These are phyloP conservation scores for Scheffersomyces stambukii DNA, from an alignment of 1,139 yeast genomes.

Conservation along the genomic window DNA sequence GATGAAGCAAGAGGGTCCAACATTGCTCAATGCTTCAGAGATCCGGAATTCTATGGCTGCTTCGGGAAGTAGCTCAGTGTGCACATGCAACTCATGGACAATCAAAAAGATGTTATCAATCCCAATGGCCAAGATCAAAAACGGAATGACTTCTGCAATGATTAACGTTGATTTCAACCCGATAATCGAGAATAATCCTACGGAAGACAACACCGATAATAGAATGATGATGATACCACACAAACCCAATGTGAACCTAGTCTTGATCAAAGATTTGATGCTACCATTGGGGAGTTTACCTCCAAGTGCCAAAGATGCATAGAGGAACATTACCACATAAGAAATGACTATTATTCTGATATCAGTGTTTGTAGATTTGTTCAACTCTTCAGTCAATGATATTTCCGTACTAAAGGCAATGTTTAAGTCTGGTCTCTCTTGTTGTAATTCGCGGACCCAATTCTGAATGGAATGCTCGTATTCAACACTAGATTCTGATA, in stretches of 20 bases:
- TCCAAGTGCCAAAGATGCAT: conserved; percentile 82
- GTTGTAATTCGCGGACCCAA: conserved; percentile 50
- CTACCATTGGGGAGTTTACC: conserved; percentile 38
- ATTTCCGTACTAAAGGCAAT: conserved; percentile 77
- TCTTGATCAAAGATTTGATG: conserved; percentile 39
- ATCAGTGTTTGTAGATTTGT: conserved; percentile 79
- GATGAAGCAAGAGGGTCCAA: conserved; percentile 84
- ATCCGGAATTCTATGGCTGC: conserved; percentile 47
- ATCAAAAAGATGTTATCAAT: conserved; percentile 89
- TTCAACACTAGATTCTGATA: conserved; percentile 39
- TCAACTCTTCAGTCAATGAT: conserved; percentile 79
- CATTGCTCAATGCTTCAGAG: conserved; percentile 58
- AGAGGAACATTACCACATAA: conserved; percentile 83
- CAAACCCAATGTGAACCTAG: conserved; percentile 73
- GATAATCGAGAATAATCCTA: conserved; percentile 71
- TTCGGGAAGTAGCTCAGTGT: conserved; percentile 30
- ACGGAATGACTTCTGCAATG: conserved; percentile 97
- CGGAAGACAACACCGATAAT: conserved; percentile 73
- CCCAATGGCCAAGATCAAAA: conserved; percentile 87
- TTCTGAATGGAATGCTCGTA: conserved; percentile 68
- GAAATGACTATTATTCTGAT: conserved; percentile 66
- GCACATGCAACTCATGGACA: conserved; percentile 67
- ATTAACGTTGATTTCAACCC: conserved; percentile 85
- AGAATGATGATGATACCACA: conserved; percentile 79
- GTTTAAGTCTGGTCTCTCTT: conserved; percentile 47